These are phyloP conservation scores for Cystobasidiaceae sp. DNA, from an alignment of 1,284 basidiomycete genomes.

Conservation along the genomic window DNA sequence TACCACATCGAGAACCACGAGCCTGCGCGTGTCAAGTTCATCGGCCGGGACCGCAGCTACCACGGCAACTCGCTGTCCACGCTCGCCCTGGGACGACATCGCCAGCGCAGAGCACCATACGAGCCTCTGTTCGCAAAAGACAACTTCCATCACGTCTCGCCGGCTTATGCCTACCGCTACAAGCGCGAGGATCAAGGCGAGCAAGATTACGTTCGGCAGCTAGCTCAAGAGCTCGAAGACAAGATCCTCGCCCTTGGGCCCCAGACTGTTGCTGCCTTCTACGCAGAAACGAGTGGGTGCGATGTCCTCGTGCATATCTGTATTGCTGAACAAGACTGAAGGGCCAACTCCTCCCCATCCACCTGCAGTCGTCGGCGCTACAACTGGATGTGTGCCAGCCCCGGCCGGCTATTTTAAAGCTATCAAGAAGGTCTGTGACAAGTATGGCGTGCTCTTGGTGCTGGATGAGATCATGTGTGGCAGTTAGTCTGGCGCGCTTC, in stretches of 20 bases:
- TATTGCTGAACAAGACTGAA: not conserved
- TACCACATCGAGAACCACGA: slow-evolving; percentile 59
- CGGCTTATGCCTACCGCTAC: slow-evolving; percentile 76
- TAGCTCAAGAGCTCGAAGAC: slow-evolving; percentile 70
- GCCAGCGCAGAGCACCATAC: slow-evolving; percentile 60
- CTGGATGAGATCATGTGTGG: slow-evolving; percentile 82
- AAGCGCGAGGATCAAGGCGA: slow-evolving; percentile 63
- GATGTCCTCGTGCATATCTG: too few relatives aligned
- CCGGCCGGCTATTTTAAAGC: slow-evolving; percentile 51
- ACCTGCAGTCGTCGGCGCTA: slow-evolving; percentile 63
- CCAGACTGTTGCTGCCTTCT: slow-evolving; percentile 57
- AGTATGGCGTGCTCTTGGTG: slow-evolving; percentile 77
- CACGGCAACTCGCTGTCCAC: slow-evolving; percentile 77
- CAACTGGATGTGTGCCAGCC: slow-evolving; percentile 55
- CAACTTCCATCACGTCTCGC: slow-evolving; percentile 65
- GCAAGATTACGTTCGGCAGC: slow-evolving; percentile 66
- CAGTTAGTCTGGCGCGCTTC: slow-evolving; percentile 59
- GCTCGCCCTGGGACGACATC: slow-evolving; percentile 60
- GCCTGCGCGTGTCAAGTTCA: slow-evolving; percentile 65
- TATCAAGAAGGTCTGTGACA: slow-evolving; percentile 79
- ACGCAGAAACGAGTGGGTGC: slow-evolving; percentile 58
- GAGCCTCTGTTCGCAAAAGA: slow-evolving; percentile 54
- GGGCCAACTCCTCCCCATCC: too few relatives aligned
- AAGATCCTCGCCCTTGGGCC: slow-evolving; percentile 75
- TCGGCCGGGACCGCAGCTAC: slow-evolving; percentile 70